A percentile compares a stretch with the other conserved stretches of the same genome.
Evolutionary conservation across 805 yeast species (phyloP).

Genomic region (Metschnikowia chrysomelidarum): DNA sequence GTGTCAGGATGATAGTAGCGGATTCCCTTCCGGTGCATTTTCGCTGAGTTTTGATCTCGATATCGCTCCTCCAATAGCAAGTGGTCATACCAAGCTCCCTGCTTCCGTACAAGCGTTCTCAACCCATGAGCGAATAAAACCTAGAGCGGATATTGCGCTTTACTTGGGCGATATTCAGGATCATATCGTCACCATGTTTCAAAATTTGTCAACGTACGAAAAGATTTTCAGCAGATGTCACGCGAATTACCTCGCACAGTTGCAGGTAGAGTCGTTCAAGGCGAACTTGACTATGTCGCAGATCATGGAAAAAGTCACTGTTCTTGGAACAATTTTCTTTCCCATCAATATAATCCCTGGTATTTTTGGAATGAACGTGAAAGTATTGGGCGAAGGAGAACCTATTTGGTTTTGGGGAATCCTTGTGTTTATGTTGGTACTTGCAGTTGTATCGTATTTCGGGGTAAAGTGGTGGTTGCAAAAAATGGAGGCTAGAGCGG

Average conservation of each 20-base stretch:
- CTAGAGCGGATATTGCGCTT: constrained; percentile 87
- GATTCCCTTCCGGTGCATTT: constrained; percentile 19
- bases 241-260: constrained; percentile 86
- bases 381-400: constrained; percentile 64
- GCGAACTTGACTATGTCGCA: constrained; percentile 83
- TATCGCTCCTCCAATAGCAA: constrained; percentile 12
- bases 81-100: constrained; percentile 36
- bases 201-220: constrained; percentile 84
- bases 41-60: background rate
- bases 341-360: constrained; percentile 94
- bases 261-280: constrained; percentile 89
- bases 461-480: constrained; percentile 23
- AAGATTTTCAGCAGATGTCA: constrained; percentile 91
- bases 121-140: constrained; percentile 41
- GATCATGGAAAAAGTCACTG: constrained; percentile 83
- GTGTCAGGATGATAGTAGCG: constrained; percentile 66
- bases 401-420: constrained; percentile 54
- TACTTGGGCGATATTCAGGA: constrained; percentile 96
- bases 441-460: constrained; percentile 27
- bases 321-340: constrained; percentile 84
- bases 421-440: constrained; percentile 35
- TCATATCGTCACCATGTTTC: constrained; percentile 95
- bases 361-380: constrained; percentile 93
- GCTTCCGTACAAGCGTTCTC: constrained; percentile 28
- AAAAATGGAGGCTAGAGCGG: constrained; percentile 13